These are phyloP conservation scores for Isatis tinctoria DNA, from an alignment of 345 rosid species.

Conservation along the genomic window DNA sequence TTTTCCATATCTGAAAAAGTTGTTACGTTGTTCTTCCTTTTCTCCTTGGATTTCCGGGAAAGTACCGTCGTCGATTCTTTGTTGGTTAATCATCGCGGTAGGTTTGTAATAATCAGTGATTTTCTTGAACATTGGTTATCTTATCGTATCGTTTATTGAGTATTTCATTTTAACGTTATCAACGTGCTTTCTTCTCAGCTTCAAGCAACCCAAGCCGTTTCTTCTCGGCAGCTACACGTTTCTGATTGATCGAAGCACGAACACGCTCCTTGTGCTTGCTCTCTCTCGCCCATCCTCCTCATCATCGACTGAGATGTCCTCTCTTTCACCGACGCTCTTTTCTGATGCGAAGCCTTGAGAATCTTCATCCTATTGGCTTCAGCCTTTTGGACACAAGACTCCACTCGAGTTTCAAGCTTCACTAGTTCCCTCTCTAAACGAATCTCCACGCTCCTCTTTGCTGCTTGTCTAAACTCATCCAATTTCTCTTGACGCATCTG, in stretches of 20 bases:
- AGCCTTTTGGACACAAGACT: slow-evolving; percentile 77
- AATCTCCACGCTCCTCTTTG: slow-evolving; percentile 68
- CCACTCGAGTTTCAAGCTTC: slow-evolving; percentile 78
- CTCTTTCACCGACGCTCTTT: slow-evolving; percentile 73
- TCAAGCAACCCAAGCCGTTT: slow-evolving; percentile 83
- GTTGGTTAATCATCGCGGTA: too few species aligned
- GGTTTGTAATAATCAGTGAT: too few species aligned
- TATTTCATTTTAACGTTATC: too few species aligned
- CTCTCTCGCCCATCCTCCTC: slow-evolving; percentile 77
- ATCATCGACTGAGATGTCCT: slow-evolving; percentile 73
- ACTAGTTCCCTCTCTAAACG: slow-evolving; percentile 80
- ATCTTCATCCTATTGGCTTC: slow-evolving; percentile 90
- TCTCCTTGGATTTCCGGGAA: too few species aligned
- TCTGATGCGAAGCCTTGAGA: slow-evolving; percentile 64
- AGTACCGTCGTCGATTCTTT: too few species aligned
- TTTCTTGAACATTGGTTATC: too few species aligned
- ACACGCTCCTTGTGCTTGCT: slow-evolving; percentile 88
- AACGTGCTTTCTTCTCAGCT: slow-evolving; percentile 76
- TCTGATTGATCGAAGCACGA: slow-evolving; percentile 78
- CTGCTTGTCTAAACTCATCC: slow-evolving; percentile 92
- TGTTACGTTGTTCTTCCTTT: too few species aligned
- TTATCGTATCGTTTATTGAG: too few species aligned
- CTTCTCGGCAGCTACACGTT: slow-evolving; percentile 92
- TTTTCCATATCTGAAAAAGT: too few species aligned
- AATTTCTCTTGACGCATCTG: slow-evolving; percentile 78